Evolutionary conservation across 176 grass and related monocot species (phyloP).

Genomic region (Oryza officinalis): DNA sequence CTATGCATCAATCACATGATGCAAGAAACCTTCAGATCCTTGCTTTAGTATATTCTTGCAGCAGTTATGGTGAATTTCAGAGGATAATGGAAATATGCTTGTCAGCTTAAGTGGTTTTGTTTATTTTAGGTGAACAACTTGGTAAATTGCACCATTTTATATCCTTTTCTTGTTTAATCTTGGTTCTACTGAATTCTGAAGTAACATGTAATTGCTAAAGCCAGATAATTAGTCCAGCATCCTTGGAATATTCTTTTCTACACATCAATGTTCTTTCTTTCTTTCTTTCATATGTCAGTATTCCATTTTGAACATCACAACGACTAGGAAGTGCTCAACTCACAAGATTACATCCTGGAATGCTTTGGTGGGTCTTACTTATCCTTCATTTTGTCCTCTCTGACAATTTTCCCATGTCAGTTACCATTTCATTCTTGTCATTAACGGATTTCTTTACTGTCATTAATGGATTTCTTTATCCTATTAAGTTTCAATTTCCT

Average conservation of each 20-base stretch:
- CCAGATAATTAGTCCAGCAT: neutral
- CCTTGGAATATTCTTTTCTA: neutral
- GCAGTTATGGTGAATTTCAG: slow-evolving; percentile 14
- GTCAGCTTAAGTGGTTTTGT: neutral
- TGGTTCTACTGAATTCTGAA: neutral
- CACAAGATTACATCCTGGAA: neutral
- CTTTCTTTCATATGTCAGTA: neutral
- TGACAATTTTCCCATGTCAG: neutral
- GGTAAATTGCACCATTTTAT: neutral
- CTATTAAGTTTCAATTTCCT: neutral
- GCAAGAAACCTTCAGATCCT: neutral
- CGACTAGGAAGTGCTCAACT: neutral
- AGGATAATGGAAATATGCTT: neutral
- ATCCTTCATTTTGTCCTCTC: slow-evolving; percentile 16
- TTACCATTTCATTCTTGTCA: slow-evolving; percentile 21
- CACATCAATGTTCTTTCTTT: neutral
- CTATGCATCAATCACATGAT: neutral
- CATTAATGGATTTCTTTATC: slow-evolving; percentile 13
- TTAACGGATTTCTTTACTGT: slow-evolving; percentile 20
- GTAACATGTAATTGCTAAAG: neutral
- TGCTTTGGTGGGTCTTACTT: neutral
- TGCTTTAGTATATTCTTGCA: slow-evolving; percentile 9
- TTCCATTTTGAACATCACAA: slow-evolving; percentile 27
- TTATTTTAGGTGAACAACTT: slow-evolving; percentile 3
- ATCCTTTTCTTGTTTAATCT: neutral